Evolutionary conservation across 2,329 filamentous ascomycete genomes (phyloP).

Genomic region (Erysiphe pulchra): DNA sequence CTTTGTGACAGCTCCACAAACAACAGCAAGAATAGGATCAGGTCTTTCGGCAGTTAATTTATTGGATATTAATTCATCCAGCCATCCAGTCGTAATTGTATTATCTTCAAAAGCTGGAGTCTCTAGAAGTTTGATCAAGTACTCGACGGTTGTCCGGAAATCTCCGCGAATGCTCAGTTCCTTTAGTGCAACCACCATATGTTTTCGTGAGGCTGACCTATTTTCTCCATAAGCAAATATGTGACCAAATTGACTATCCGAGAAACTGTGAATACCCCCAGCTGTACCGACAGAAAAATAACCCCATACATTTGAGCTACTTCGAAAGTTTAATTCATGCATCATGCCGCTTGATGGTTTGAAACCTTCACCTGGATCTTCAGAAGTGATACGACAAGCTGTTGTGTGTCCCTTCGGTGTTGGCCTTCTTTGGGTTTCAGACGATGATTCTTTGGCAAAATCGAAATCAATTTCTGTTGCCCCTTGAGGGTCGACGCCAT

Average conservation of each 20-base stretch:
- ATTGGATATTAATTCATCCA: constrained; percentile 95
- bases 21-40: constrained; percentile 76
- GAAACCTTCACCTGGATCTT: constrained; percentile 96
- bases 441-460: constrained; percentile 67
- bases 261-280: constrained; percentile 97
- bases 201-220: constrained; percentile 81
- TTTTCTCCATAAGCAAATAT: constrained; percentile 99
- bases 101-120: constrained; percentile 97
- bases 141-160: constrained; percentile 95
- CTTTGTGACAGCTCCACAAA: constrained; percentile 85
- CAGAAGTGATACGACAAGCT: constrained; percentile 94
- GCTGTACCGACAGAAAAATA: constrained; percentile 97
- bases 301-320: constrained; percentile 97
- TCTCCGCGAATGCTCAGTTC: constrained; percentile 98
- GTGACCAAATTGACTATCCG: constrained; percentile 95
- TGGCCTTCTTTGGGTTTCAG: constrained; percentile 65
- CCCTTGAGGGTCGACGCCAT: constrained; percentile 79
- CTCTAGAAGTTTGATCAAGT: constrained; percentile 94
- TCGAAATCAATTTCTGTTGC: constrained; percentile 83
- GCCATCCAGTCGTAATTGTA: constrained; percentile 96
- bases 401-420: constrained; percentile 92
- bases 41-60: constrained; percentile 90
- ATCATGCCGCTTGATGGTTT: constrained; percentile 98
- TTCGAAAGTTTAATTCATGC: constrained; percentile 97
- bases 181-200: constrained; percentile 97